Evolutionary conservation across 2,329 filamentous ascomycete genomes (phyloP).

Genomic region (Fusarium hainanense): DNA sequence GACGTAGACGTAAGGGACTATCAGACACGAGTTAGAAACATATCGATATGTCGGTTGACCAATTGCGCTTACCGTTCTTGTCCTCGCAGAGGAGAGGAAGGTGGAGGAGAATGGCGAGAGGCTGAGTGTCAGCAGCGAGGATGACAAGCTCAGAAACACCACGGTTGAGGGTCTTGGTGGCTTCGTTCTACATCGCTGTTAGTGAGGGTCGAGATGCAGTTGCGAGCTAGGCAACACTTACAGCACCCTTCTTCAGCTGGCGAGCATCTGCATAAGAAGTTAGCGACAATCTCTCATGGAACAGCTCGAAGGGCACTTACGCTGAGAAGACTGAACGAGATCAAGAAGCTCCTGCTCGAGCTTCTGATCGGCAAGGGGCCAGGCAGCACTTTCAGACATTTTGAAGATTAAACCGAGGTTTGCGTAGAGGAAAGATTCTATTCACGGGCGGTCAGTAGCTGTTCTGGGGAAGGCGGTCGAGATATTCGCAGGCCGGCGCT

Average conservation of each 20-base stretch:
- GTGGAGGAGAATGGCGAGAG: slow-evolving; percentile 88
- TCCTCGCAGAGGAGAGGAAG: slow-evolving; percentile 89
- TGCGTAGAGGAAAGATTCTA: slow-evolving; percentile 25
- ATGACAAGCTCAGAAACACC: slow-evolving; percentile 91
- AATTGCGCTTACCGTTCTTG: slow-evolving; percentile 63
- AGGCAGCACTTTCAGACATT: slow-evolving; percentile 59
- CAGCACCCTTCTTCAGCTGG: slow-evolving; percentile 87
- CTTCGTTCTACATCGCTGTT: slow-evolving; percentile 38
- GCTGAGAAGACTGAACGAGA: slow-evolving; percentile 76
- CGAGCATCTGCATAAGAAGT: slow-evolving; percentile 60
- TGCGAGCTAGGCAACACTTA: slow-evolving; percentile 50
- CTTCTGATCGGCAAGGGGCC: slow-evolving; percentile 78
- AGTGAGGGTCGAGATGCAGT: not conserved
- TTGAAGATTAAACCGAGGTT: slow-evolving; percentile 30
- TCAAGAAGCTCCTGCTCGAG: slow-evolving; percentile 86
- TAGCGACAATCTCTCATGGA: not conserved
- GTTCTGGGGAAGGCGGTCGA: not conserved
- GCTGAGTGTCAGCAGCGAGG: slow-evolving; percentile 87
- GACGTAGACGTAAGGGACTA: slow-evolving; percentile 72
- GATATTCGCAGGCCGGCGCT: not conserved
- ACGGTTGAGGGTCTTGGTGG: slow-evolving; percentile 88
- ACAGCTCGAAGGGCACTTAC: slow-evolving; percentile 43
- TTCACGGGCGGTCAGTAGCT: slow-evolving; percentile 27
- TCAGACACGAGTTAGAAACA: slow-evolving; percentile 21
- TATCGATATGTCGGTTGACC: not conserved